Evolutionary conservation across 139 green algal genomes (phyloP).

Genomic region (Auxenochlorella pyrenoidosa): DNA sequence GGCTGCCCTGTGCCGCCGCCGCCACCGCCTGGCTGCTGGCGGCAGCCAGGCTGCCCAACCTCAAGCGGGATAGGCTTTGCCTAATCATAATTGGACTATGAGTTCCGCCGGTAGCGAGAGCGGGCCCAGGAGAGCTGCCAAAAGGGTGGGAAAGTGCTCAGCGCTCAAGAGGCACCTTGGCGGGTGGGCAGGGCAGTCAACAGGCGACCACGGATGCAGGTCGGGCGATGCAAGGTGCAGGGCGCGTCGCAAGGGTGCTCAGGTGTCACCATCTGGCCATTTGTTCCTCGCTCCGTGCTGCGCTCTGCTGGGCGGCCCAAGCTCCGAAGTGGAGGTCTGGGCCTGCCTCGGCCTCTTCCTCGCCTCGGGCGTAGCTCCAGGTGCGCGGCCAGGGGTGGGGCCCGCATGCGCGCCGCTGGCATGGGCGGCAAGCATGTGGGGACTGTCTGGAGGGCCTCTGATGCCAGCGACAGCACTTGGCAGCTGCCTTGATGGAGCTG

Average conservation of each 20-base stretch:
- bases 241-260: too few species aligned
- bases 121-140: background rate
- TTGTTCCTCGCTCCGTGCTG: too few species aligned
- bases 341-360: background rate
- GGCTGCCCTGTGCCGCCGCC: slow-evolving; percentile 5
- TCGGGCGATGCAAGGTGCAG: too few species aligned
- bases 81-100: background rate
- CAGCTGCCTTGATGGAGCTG: background rate
- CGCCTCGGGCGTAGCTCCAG: background rate
- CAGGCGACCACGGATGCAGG: too few species aligned
- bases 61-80: background rate
- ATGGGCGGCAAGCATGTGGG: background rate
- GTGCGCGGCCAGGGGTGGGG: background rate
- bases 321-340: too few species aligned
- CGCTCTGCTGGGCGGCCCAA: too few species aligned
- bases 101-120: too few species aligned
- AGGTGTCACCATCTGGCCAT: too few species aligned
- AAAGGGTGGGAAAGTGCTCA: background rate
- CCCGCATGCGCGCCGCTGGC: background rate
- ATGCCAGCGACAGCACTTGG: background rate
- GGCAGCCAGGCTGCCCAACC: slow-evolving; percentile 4
- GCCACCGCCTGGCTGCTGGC: slow-evolving; percentile 4
- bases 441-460: background rate
- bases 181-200: too few species aligned
- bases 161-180: background rate